Evolutionary conservation across 352 stramenopile genomes (phyloP).

Genomic region (Pythium angustatum): DNA sequence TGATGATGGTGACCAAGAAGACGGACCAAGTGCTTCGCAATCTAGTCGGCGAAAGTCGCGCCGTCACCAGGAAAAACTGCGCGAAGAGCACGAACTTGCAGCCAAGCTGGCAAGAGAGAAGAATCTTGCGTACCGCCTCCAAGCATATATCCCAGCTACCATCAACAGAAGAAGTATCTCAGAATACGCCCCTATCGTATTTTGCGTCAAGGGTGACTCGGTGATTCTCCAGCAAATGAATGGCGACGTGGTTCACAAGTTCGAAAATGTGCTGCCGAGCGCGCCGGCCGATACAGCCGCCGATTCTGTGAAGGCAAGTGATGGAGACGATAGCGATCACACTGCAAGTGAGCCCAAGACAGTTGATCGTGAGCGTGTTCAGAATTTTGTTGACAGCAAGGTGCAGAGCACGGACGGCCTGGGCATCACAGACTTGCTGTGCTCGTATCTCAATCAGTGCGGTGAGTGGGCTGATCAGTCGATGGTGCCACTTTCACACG

Average conservation of each 20-base stretch:
- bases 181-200: neutral
- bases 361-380: slow-evolving; percentile 11
- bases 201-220: slow-evolving; percentile 7
- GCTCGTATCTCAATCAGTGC: slow-evolving; percentile 54
- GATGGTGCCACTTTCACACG: slow-evolving; percentile 18
- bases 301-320: neutral
- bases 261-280: slow-evolving; percentile 19
- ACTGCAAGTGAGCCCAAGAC: neutral
- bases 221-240: slow-evolving; percentile 10
- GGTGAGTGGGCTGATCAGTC: slow-evolving; percentile 50
- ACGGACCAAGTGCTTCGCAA: slow-evolving; percentile 29
- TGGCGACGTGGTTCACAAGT: slow-evolving; percentile 10
- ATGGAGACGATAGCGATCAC: neutral
- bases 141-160: slow-evolving; percentile 41
- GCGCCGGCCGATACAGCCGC: neutral
- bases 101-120: slow-evolving; percentile 63
- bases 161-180: neutral
- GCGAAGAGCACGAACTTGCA: slow-evolving; percentile 67
- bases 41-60: slow-evolving; percentile 58
- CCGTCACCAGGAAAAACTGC: slow-evolving; percentile 61
- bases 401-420: neutral
- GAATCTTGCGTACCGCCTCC: slow-evolving; percentile 53
- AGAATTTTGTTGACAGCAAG: slow-evolving; percentile 1
- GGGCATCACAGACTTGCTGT: slow-evolving; percentile 13
- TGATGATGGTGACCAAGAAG: slow-evolving; percentile 15